Base-by-base conservation (phyloP, 2,329 filamentous ascomycete genomes). In the Didymosphaeria variabile region DNA sequence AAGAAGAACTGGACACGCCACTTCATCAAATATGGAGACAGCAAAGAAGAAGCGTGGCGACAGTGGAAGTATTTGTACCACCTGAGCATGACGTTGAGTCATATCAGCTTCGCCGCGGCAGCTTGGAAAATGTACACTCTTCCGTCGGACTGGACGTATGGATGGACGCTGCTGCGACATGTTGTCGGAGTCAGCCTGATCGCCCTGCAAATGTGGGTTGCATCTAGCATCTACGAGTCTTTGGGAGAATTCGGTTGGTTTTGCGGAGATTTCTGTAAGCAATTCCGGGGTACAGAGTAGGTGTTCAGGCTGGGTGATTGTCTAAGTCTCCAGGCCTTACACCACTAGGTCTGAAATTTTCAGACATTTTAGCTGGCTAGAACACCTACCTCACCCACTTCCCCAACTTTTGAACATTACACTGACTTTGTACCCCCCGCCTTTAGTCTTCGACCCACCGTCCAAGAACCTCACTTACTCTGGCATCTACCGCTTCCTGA, bases 231-330 rank as follows among this genome's bases (percentile, higher is more conserved):
- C 68, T 97, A 98, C 77, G 93, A 97, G 54, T 96, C 93, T 1
- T 87, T 99, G 0, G 95, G 95, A 59, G 95, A 99, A 74, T 99
- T 98, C 72, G 95, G 95, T 70, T 99, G 94, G 94, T 98, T 98
- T 83, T 98, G 94, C 74, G 95, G 95, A 19, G 95, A 99, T 77
- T 99, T 98, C 83, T 98, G n/a, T n/a, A n/a, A n/a, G n/a, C 8
- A 38, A 38, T 17, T 5, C 9, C 36, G 13, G 10, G 9, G 9
- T 17, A 17, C 36, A 38, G n/a, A 38, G n/a, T n/a, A n/a, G n/a
- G n/a, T n/a, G n/a, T n/a, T n/a, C n/a, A n/a, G n/a, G n/a, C n/a
- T n/a, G n/a, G 36, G 15, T 17, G 36, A 15, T n/a, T n/a, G n/a
- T n/a, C n/a, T n/a, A n/a, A n/a, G n/a, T n/a, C n/a, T n/a, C n/a